Base-by-base conservation (phyloP, 768 basidiomycete species). In the Mrakia blollopis region DNA sequence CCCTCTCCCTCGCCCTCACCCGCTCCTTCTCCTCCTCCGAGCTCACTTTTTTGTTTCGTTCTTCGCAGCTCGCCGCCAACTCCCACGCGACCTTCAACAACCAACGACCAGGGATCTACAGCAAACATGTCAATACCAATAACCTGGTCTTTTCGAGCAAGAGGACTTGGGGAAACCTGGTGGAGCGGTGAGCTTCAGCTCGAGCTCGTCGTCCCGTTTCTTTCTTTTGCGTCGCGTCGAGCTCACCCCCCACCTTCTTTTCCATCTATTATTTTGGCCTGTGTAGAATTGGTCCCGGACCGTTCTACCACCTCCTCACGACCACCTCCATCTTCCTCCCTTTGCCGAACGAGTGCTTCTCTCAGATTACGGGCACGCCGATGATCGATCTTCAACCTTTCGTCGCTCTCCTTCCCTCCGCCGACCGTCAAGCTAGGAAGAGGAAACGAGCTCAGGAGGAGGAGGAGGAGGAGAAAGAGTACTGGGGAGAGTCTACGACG, bases 341-440 rank as follows among this genome's bases (percentile, higher is more conserved):
- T 2, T 83, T 97, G 30, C 91, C 91, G 0, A 96, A 97, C 80
- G 89, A 88, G 28, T 95, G 93, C 81, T 87, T 90, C 52, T 91
- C 91, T 78, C 95, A 98, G 83, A 82, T 97, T 76, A 88, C 90
- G 0, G 95, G 95, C 6, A 85, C 86, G 50, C 90, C 91, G 0
- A 82, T 96, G 32, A 84, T 89, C 35, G 86, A 87, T 52, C 79
- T 85, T 0, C 84, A 83, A 21, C 79, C 84, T 80, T 83, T 78
- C 21, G 68, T 7, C 60, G 41, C 61, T 1, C 30, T 32, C 32
- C 32, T 5, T 60, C 62, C n/a, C 32, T 14, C 35, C 30, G 39
- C 11, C 39, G 39, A n/a, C 11, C 39, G 39, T 41, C 37, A 16
- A 10, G 8, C n/a, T n/a, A 16, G 30, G 28, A 18, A 11, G 47